Percentiles rank a stretch among this genome's conserved stretches.
Conservation (phyloP, 1,284 basidiomycete species). For the Microbotryum violaceum region DNA sequence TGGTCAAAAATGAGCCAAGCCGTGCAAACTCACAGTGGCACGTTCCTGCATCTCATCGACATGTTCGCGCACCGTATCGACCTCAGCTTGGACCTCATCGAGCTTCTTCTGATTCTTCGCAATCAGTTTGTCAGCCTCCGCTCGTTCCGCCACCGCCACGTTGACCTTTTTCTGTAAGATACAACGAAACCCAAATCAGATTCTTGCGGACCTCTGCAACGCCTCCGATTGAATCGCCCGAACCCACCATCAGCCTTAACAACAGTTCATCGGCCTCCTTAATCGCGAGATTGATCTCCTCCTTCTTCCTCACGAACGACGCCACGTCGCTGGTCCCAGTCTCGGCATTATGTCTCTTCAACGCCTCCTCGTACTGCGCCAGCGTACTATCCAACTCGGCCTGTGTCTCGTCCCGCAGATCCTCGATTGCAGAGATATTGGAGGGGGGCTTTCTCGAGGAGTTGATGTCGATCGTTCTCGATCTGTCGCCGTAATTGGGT, state of each 20-base stretch:
- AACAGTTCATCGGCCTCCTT: conserved; percentile 38
- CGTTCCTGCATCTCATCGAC: background rate
- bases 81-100: background rate
- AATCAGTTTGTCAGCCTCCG: background rate
- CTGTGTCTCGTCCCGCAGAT: conserved; percentile 44
- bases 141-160: conserved; percentile 46
- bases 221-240: conserved; percentile 18
- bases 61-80: background rate
- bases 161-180: conserved; percentile 41
- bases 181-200: no score
- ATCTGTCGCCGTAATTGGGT: conserved; percentile 38
- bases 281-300: conserved; percentile 48
- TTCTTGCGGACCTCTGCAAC: no score
- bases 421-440: conserved; percentile 59
- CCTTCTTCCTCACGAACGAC: conserved; percentile 37
- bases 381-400: conserved; percentile 31
- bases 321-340: conserved; percentile 33
- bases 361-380: conserved; percentile 16
- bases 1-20: conserved; percentile 3
- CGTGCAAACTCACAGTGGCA: background rate
- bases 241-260: conserved; percentile 26
- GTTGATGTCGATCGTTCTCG: conserved; percentile 51
- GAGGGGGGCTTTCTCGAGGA: conserved; percentile 68
- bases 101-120: conserved; percentile 4
- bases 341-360: no score